Base-by-base conservation (phyloP, 2,329 filamentous ascomycete species). In the Microdochium trichocladiopsis region DNA sequence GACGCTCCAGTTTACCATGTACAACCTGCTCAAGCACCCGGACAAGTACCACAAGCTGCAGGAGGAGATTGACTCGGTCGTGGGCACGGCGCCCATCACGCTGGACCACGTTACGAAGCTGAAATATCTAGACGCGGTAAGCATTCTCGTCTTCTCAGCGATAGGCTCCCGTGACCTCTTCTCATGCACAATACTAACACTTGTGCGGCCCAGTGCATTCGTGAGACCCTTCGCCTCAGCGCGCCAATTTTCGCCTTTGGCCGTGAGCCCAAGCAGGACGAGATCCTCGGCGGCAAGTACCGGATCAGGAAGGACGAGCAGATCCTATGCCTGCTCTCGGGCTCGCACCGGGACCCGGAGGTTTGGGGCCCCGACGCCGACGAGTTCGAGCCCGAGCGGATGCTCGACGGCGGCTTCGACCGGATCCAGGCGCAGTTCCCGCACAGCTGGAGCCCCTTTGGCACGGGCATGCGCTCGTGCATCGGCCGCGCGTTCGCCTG, bases 331-430 rank as follows among this genome's bases (percentile, higher is more conserved):
- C 55, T 80, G n/a, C 64, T 84, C 10, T 60, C 69, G 45, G 72
- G 72, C 49, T 63, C 77, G 21, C 81, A 84, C 28, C 70, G 71
- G 1, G 83, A 86, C 57, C 79, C 77, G 0, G 65, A 66, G 4
- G 75, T 84, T 1, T 86, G 71, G 50, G 82, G n/a, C n/a, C n/a
- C n/a, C n/a, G n/a, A n/a, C n/a, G n/a, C n/a, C n/a, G n/a, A n/a
- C n/a, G n/a, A n/a, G 47, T 86, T 83, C 65, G 72, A 69, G 47
- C 82, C 83, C 0, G 83, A 86, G 60, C 69, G 83, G 22, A 84
- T 86, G 80, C 68, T 84, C 1, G 78, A 82, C 28, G 81, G 79
- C 48, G 64, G 66, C 48, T 73, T 72, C 50, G 59, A 65, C n/a
- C 25, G 31, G 33, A 37, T n/a, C 4, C 33, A 37, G 33, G 33